Evolutionary conservation across 768 basidiomycete species (phyloP).

Genomic region (Podaxis rugospora): DNA sequence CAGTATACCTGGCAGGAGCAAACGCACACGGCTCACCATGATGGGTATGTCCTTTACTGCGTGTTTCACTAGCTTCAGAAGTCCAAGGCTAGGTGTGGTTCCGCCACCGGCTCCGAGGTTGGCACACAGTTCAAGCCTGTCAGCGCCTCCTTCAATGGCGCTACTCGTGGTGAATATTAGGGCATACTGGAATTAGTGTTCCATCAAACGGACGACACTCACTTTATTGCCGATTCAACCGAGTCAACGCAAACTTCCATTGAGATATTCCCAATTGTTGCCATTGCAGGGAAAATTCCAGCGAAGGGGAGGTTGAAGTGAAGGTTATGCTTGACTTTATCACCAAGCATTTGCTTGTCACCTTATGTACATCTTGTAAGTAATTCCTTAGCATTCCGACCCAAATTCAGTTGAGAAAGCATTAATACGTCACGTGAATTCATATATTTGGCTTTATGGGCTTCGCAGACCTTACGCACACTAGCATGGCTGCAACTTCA

Average conservation of each 20-base stretch:
- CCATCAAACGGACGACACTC: slow-evolving; percentile 2
- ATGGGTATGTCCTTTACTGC: slow-evolving; percentile 48
- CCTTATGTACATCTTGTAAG: background rate
- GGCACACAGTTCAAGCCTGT: slow-evolving; percentile 74
- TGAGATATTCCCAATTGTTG: slow-evolving; percentile 11
- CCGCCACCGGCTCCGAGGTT: slow-evolving; percentile 75
- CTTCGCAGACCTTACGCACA: background rate
- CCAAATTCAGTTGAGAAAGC: background rate
- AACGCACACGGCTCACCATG: slow-evolving; percentile 47
- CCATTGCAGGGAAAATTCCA: background rate
- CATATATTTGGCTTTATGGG: background rate
- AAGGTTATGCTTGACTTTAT: background rate
- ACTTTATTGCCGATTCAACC: slow-evolving; percentile 23
- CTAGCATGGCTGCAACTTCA: background rate
- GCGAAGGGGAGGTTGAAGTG: background rate
- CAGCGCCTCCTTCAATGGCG: slow-evolving; percentile 65
- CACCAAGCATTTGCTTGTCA: background rate
- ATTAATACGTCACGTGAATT: background rate
- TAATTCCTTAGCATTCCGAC: slow-evolving; percentile 1
- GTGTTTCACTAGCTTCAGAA: slow-evolving; percentile 54
- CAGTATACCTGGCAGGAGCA: background rate
- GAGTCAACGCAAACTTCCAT: slow-evolving; percentile 26
- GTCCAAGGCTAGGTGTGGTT: slow-evolving; percentile 76
- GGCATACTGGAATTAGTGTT: background rate
- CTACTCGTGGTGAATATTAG: slow-evolving; percentile 31